phyloP scores from a whole-genome alignment of 1,284 basidiomycete species.

The Ceraceosorus bombacis region DNA sequence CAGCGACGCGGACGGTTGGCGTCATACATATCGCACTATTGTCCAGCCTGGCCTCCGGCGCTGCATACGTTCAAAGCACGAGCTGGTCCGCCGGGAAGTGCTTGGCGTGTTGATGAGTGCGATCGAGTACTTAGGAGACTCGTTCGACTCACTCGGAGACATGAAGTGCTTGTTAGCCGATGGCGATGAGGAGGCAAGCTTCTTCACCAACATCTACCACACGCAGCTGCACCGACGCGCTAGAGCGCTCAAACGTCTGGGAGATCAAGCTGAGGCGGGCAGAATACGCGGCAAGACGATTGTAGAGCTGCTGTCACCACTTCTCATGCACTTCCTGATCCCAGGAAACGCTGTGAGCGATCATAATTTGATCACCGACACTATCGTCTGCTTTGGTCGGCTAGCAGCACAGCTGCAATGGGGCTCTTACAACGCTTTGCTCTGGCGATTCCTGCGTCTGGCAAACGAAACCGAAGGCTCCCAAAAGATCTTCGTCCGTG shows the following conservation, averaged over 20 bases:
- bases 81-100: constrained; percentile 81
- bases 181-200: constrained; percentile 89
- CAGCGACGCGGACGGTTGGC: not conserved
- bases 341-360: constrained; percentile 58
- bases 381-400: constrained; percentile 58
- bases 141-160: constrained; percentile 64
- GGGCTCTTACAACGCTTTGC: constrained; percentile 73
- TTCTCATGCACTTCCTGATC: constrained; percentile 72
- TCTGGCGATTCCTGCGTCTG: constrained; percentile 73
- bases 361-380: constrained; percentile 85
- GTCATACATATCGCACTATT: constrained; percentile 57
- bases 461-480: constrained; percentile 65
- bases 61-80: constrained; percentile 68
- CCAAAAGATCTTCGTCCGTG: constrained; percentile 76
- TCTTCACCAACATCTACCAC: constrained; percentile 94
- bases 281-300: constrained; percentile 66
- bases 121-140: constrained; percentile 55
- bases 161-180: constrained; percentile 74
- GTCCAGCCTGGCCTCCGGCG: constrained; percentile 77
- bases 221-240: constrained; percentile 86
- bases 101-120: constrained; percentile 72
- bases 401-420: constrained; percentile 54
- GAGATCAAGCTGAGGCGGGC: constrained; percentile 68
- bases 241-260: constrained; percentile 76
- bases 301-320: constrained; percentile 75